phyloP scores from a whole-genome alignment of 306 rosid genomes.

The Abrus pulchellus region DNA sequence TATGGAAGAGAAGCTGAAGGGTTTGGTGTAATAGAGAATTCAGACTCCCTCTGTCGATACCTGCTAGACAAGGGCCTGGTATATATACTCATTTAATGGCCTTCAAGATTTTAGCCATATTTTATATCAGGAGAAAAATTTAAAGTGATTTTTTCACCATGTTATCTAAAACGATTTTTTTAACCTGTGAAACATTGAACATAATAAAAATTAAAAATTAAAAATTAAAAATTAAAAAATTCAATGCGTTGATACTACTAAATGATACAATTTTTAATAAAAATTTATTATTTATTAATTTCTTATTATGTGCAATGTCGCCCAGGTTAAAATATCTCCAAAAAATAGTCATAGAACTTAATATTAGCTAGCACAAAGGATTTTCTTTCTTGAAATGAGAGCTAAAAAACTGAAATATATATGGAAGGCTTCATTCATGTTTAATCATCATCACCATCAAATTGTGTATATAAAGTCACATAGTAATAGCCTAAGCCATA shows the following conservation, averaged over 20 bases:
- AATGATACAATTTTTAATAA: too few relatives aligned
- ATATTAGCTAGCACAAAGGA: too few relatives aligned
- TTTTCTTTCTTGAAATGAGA: too few relatives aligned
- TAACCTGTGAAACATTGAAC: too few relatives aligned
- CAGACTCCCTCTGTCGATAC: slow-evolving; percentile 87
- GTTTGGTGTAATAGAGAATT: slow-evolving; percentile 78
- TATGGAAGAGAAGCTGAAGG: slow-evolving; percentile 88
- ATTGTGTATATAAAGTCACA: background rate
- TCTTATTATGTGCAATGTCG: too few relatives aligned
- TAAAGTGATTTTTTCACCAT: background rate
- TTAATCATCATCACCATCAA: background rate
- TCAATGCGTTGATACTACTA: too few relatives aligned
- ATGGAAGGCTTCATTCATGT: background rate
- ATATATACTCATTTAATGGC: slow-evolving; percentile 46
- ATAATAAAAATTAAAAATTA: too few relatives aligned
- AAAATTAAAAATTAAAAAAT: too few relatives aligned
- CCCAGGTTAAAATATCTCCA: background rate
- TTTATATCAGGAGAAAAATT: background rate
- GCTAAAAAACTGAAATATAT: background rate
- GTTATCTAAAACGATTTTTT: too few relatives aligned
- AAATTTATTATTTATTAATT: too few relatives aligned
- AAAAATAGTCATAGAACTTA: background rate
- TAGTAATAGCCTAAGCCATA: background rate
- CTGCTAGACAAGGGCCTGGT: slow-evolving; percentile 94
- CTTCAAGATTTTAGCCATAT: background rate